These are phyloP conservation scores for Corinectria fuckeliana DNA, from an alignment of 2,329 filamentous ascomycete species.

Conservation along the genomic window DNA sequence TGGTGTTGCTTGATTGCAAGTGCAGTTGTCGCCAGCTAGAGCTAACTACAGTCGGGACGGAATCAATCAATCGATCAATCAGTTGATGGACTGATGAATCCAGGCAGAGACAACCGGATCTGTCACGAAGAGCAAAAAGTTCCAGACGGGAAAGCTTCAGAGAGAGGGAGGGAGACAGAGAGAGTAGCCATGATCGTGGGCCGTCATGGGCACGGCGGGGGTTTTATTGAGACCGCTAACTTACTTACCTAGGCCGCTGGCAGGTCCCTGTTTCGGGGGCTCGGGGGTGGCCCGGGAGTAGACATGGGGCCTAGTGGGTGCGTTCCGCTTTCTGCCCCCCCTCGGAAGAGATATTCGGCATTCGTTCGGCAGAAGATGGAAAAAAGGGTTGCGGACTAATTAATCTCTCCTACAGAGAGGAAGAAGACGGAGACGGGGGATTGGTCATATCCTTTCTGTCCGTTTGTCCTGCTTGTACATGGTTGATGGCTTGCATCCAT, in stretches of 20 bases:
- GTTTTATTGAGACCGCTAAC: constrained; percentile 20
- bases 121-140: background rate
- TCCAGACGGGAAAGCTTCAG: background rate
- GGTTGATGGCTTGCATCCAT: background rate
- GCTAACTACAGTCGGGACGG: constrained; percentile 19
- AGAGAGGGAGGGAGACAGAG: background rate
- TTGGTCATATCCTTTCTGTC: background rate
- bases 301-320: constrained; percentile 3
- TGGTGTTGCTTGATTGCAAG: constrained; percentile 38
- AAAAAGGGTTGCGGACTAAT: background rate
- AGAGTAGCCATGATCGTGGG: constrained; percentile 11
- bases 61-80: constrained; percentile 17
- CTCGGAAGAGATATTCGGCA: constrained; percentile 39
- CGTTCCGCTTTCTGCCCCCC: constrained; percentile 18
- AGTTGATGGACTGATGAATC: constrained; percentile 12
- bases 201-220: constrained; percentile 17
- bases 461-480: too few species aligned
- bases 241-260: too few species aligned
- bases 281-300: constrained; percentile 15
- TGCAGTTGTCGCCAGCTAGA: constrained; percentile 17
- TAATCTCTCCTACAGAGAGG: too few species aligned
- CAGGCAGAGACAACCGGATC: background rate
- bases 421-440: background rate
- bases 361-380: constrained; percentile 10
- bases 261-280: constrained; percentile 2